phyloP scores from a whole-genome alignment of 2,329 filamentous ascomycete species.

The Aureobasidium sp. region DNA sequence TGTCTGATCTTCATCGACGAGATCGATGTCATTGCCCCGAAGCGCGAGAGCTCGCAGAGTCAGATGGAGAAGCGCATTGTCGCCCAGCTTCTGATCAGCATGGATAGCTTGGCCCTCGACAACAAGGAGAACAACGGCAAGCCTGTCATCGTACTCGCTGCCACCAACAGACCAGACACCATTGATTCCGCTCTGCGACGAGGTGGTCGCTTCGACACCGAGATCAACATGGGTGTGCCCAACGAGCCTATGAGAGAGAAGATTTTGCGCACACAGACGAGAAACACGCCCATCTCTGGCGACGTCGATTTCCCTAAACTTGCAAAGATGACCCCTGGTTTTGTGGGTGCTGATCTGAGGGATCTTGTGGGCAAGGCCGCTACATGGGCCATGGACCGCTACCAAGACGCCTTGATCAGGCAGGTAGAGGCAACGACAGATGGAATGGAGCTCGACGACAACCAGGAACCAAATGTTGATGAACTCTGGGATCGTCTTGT shows the following conservation, averaged over 20 bases:
- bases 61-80: conserved; percentile 89
- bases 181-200: conserved; percentile 71
- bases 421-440: conserved; percentile 23
- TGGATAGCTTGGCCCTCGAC: conserved; percentile 69
- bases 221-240: conserved; percentile 82
- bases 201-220: conserved; percentile 71
- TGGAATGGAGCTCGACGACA: conserved; percentile 49
- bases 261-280: conserved; percentile 68
- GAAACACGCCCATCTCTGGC: conserved; percentile 55
- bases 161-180: conserved; percentile 81
- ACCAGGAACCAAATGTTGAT: conserved; percentile 27
- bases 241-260: conserved; percentile 68
- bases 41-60: conserved; percentile 72
- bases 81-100: conserved; percentile 73
- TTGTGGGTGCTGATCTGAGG: conserved; percentile 83
- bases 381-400: conserved; percentile 56
- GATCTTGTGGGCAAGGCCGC: conserved; percentile 62
- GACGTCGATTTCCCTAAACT: conserved; percentile 68
- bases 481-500: conserved; percentile 39
- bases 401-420: conserved; percentile 46
- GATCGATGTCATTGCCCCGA: conserved; percentile 84
- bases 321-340: conserved; percentile 82
- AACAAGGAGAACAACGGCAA: conserved; percentile 57
- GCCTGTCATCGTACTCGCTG: conserved; percentile 82
- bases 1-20: conserved; percentile 90